Base-by-base conservation (phyloP, 2,329 filamentous ascomycete genomes). In the Aspergillus awamori region DNA sequence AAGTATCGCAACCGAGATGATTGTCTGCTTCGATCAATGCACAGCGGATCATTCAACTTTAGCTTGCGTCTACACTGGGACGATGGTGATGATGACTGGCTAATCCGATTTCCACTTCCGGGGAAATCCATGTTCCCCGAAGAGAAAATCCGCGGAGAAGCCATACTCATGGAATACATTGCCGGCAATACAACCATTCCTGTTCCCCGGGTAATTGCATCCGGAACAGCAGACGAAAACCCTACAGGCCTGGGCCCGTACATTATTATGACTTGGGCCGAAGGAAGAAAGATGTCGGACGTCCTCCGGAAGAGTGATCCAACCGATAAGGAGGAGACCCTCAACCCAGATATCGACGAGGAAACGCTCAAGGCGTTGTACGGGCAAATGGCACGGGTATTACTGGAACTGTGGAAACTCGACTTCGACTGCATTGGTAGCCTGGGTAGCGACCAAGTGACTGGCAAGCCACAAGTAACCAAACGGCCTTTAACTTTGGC, bases 191-290 rank as follows among this genome's bases (percentile, higher is more conserved):
- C 55, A 4, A 6, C 11, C 1, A 63, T 65, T n/a, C 64, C 63
- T 1, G 60, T 65, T 2, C 64, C 63, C 2, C 30, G 51, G 1
- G 39, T 64, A n/a, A 53, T 62, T 17, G 53, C 17, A 1, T 59
- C 41, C 13, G 59, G 59, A 7, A 26, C 15, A 2, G 52, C 22
- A 13, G 48, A 41, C 0, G 43, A 61, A 15, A 63, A 63, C 22
- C 36, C 57, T 4, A 58, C 43, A 10, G 57, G 58, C 0, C 52
- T 65, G 15, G 63, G 63, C 2, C 57, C 63, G 0, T 64, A 62
- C 22, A 62, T 65, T 5, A 57, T 65, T n/a, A 65, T 62, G 62
- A 53, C 24, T 10, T 63, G 57, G 51, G 36, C 64, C 6, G 57
- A 64, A 8, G 59, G 57, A 2, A 52, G 5, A 6, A 61, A 49